Percentiles rank a stretch among this genome's conserved stretches.
Conservation (phyloP, 495 filamentous ascomycete species). For the Cercophora samala region DNA sequence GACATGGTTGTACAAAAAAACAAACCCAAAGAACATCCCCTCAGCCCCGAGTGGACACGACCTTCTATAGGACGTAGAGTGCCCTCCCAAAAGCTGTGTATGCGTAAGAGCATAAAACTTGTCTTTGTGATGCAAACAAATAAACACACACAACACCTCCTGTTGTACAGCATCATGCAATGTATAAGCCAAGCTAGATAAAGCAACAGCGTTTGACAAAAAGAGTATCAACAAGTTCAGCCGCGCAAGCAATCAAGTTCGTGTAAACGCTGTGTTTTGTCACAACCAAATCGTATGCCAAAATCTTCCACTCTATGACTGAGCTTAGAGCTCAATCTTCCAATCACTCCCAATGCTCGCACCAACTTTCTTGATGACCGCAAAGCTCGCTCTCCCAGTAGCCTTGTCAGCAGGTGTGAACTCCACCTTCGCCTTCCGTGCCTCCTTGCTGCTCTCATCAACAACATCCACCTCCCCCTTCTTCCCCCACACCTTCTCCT, state of each 20-base stretch:
- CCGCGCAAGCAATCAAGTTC: not conserved
- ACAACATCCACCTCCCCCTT: constrained; percentile 64
- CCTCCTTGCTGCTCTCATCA: constrained; percentile 66
- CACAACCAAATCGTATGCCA: not conserved
- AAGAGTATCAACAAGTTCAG: not conserved
- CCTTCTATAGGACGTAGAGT: no score
- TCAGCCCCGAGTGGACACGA: no score
- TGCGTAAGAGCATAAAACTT: not conserved
- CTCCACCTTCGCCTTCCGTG: constrained; percentile 55
- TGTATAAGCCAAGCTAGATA: not conserved
- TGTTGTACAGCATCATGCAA: not conserved
- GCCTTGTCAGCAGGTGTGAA: constrained; percentile 52
- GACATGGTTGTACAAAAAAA: not conserved
- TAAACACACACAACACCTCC: not conserved
- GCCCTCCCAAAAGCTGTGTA: not conserved
- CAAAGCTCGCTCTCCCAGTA: constrained; percentile 68
- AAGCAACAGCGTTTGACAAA: not conserved
- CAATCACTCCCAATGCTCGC: constrained; percentile 76
- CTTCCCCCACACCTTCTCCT: constrained; percentile 59
- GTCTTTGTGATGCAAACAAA: not conserved
- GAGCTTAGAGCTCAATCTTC: constrained; percentile 57
- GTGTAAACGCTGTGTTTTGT: not conserved
- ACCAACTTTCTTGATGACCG: constrained; percentile 73
- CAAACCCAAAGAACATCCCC: not conserved
- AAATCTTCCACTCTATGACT: no score